Percentiles rank a stretch among this genome's conserved stretches.
Conservation (phyloP, 1,284 basidiomycete genomes). For the Cystobasidium sp. region DNA sequence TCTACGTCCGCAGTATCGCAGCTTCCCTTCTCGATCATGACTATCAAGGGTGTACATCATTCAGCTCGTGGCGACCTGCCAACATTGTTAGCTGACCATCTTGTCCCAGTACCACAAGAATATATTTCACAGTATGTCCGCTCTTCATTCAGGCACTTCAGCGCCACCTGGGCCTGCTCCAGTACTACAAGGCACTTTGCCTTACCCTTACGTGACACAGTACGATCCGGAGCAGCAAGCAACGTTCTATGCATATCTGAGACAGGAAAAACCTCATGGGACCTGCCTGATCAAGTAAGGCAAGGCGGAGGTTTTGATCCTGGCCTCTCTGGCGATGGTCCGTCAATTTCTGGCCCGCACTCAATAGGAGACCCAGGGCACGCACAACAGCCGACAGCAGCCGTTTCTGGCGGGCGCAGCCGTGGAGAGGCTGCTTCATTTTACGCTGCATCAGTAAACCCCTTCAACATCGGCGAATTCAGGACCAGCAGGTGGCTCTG, state of each 20-base stretch:
- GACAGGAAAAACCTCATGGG: constrained; percentile 25
- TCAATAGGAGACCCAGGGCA: no score
- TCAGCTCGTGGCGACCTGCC: no score
- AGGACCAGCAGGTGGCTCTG: background rate
- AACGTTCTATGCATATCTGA: constrained; percentile 60
- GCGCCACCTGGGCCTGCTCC: background rate
- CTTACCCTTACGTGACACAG: constrained; percentile 48
- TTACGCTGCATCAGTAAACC: background rate
- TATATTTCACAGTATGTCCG: no score
- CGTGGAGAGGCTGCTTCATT: background rate
- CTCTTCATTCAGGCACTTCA: background rate
- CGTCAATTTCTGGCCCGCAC: no score
- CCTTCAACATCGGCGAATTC: background rate
- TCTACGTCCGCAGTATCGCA: no score
- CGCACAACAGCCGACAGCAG: background rate
- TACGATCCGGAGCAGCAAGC: constrained; percentile 57
- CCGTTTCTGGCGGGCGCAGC: background rate
- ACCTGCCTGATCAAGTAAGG: background rate
- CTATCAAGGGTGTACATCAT: no score
- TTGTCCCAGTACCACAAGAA: no score
- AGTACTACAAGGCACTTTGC: constrained; percentile 31
- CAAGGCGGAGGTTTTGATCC: no score
- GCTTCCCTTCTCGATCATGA: no score
- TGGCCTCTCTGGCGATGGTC: no score
- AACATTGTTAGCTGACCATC: no score